phyloP scores from a whole-genome alignment of 1,284 basidiomycete species.

The Caloboletus inedulis region DNA sequence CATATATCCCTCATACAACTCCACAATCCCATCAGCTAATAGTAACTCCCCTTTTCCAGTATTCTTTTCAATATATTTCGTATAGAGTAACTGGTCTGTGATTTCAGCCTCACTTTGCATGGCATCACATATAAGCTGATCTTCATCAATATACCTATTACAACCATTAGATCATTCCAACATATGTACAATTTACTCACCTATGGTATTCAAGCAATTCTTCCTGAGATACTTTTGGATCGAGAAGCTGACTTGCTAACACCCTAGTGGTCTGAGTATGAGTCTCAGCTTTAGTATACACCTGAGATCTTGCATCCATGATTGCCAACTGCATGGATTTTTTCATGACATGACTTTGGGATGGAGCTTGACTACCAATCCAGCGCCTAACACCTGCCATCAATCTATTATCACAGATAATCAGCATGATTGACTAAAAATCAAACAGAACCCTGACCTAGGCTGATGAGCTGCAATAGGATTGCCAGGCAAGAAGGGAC shows the following conservation, averaged over 20 bases:
- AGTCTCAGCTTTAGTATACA: slow-evolving; percentile 16
- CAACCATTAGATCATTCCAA: slow-evolving; percentile 1
- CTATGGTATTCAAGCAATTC: slow-evolving; percentile 81
- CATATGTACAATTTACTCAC: slow-evolving; percentile 36
- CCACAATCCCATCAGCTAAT: slow-evolving; percentile 14
- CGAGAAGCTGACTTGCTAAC: slow-evolving; percentile 59
- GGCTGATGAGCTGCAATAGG: slow-evolving; percentile 30
- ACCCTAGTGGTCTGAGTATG: slow-evolving; percentile 62
- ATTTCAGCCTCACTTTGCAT: slow-evolving; percentile 47
- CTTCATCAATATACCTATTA: slow-evolving; percentile 70
- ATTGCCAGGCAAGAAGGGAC: slow-evolving; percentile 67
- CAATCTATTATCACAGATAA: slow-evolving; percentile 40
- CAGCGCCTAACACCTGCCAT: slow-evolving; percentile 72
- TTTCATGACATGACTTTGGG: slow-evolving; percentile 34
- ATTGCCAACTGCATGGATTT: slow-evolving; percentile 22
- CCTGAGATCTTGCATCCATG: slow-evolving; percentile 30
- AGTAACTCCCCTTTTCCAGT: slow-evolving; percentile 19
- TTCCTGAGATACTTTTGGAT: slow-evolving; percentile 62
- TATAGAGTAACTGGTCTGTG: slow-evolving; percentile 56
- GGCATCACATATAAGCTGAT: slow-evolving; percentile 59
- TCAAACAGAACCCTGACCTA: slow-evolving; percentile 13
- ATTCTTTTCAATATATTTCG: slow-evolving; percentile 46
- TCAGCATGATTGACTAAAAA: not conserved
- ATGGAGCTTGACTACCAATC: slow-evolving; percentile 54
- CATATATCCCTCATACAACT: slow-evolving; percentile 25